Evolutionary conservation across 2,329 filamentous ascomycete genomes (phyloP).

Genomic region (Fusarium sp.): DNA sequence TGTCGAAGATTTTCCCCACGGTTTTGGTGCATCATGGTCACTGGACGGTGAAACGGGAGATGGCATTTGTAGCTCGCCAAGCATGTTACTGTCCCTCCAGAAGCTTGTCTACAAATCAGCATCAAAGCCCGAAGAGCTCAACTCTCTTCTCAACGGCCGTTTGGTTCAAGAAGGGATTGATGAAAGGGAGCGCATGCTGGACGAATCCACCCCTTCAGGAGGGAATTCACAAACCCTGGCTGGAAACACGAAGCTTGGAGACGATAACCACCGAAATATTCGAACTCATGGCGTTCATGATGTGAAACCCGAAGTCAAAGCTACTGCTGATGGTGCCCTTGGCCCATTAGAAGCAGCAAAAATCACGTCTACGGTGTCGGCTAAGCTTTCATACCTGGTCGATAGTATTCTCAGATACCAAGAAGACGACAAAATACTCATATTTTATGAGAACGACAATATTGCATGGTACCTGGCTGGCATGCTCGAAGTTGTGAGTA

Average conservation of each 20-base stretch:
- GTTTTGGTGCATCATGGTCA: conserved; percentile 75
- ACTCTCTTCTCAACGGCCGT: conserved; percentile 64
- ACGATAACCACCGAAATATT: conserved; percentile 54
- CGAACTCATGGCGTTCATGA: conserved; percentile 51
- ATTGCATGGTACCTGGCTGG: conserved; percentile 88
- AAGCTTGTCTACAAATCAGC: conserved; percentile 64
- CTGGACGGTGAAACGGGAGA: conserved; percentile 70
- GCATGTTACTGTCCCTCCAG: conserved; percentile 67
- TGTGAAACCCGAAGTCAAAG: conserved; percentile 39
- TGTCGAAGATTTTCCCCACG: conserved; percentile 75
- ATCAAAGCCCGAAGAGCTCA: conserved; percentile 60
- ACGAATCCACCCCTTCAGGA: conserved; percentile 22
- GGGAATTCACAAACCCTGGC: conserved; percentile 52
- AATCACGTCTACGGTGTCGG: conserved; percentile 85
- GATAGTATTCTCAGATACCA: conserved; percentile 79
- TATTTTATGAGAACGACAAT: conserved; percentile 94
- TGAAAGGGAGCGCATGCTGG: conserved; percentile 55
- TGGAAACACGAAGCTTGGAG: conserved; percentile 62
- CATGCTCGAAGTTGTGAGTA: conserved; percentile 78
- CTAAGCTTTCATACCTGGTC: conserved; percentile 89
- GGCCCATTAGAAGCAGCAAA: conserved; percentile 70
- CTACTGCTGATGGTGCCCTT: conserved; percentile 45
- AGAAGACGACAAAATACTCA: conserved; percentile 83
- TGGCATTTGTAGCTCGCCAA: conserved; percentile 63
- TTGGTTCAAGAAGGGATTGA: conserved; percentile 58